phyloP scores from a whole-genome alignment of 2,329 filamentous ascomycete genomes.

The Penicillium sp. region DNA sequence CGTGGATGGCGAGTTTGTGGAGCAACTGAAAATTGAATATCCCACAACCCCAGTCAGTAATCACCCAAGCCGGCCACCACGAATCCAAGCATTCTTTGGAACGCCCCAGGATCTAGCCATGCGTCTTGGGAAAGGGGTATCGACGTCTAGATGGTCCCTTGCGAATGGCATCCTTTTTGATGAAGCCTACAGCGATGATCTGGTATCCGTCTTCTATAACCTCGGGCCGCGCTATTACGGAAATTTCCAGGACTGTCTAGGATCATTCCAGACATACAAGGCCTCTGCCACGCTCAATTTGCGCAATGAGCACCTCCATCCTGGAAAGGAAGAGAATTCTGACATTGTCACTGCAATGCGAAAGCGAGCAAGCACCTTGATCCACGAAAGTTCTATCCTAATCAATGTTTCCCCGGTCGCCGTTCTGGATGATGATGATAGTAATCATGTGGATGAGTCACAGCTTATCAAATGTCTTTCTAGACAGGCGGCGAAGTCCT shows the following conservation, averaged over 20 bases:
- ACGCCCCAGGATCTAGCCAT: constrained; percentile 83
- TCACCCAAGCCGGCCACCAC: constrained; percentile 45
- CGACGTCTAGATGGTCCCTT: constrained; percentile 78
- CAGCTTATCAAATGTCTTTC: constrained; percentile 72
- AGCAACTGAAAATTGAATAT: constrained; percentile 85
- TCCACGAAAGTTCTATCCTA: constrained; percentile 74
- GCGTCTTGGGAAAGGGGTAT: constrained; percentile 64
- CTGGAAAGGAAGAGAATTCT: constrained; percentile 82
- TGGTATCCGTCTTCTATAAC: constrained; percentile 82
- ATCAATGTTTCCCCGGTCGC: constrained; percentile 77
- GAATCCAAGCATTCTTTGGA: constrained; percentile 86
- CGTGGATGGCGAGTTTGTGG: constrained; percentile 86
- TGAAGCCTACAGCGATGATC: constrained; percentile 81
- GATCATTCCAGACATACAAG: constrained; percentile 92
- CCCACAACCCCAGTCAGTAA: constrained; percentile 66
- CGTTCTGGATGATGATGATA: constrained; percentile 74
- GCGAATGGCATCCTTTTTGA: constrained; percentile 86
- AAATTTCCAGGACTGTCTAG: constrained; percentile 93
- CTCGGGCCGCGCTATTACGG: constrained; percentile 87
- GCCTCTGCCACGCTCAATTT: constrained; percentile 86
- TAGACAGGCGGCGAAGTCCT: constrained; percentile 59
- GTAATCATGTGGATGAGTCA: constrained; percentile 64
- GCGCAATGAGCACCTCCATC: constrained; percentile 83
- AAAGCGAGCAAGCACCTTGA: constrained; percentile 71
- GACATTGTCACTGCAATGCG: constrained; percentile 87